Evolutionary conservation across 2,329 filamentous ascomycete genomes (phyloP).

Genomic region (Pestalotiopsis sp.): DNA sequence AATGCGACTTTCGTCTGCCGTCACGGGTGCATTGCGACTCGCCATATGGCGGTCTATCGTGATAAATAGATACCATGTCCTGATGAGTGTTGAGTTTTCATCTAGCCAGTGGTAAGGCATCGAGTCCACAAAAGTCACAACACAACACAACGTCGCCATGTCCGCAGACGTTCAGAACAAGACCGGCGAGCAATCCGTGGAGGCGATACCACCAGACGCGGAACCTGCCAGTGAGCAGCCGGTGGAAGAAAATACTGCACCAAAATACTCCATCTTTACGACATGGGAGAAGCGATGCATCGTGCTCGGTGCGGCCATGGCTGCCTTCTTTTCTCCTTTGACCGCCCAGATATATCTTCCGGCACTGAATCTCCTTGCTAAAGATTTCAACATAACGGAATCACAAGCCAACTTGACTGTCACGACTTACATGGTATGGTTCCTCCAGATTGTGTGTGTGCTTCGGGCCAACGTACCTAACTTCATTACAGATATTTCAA

Average conservation of each 20-base stretch:
- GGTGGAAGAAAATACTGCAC: neutral
- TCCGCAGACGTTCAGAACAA: neutral
- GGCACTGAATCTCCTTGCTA: constrained; percentile 40
- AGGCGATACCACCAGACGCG: neutral
- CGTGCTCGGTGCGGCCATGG: constrained; percentile 28
- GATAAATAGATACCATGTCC: neutral
- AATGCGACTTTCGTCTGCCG: neutral
- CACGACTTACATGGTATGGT: constrained; percentile 33
- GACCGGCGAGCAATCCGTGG: neutral
- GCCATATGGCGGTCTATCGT: neutral
- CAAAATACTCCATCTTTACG: constrained; percentile 24
- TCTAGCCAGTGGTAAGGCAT: neutral
- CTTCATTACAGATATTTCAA: constrained; percentile 28
- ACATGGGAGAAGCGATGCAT: constrained; percentile 29
- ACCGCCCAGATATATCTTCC: constrained; percentile 46
- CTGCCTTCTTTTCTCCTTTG: constrained; percentile 34
- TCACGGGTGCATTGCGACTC: neutral
- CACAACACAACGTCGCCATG: neutral
- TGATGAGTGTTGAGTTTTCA: neutral
- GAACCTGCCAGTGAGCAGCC: constrained; percentile 12
- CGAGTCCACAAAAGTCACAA: neutral
- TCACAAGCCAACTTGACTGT: constrained; percentile 37
- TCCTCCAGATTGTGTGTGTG: neutral
- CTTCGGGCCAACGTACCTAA: neutral
- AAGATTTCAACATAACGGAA: constrained; percentile 37